Conservation (phyloP, 306 rosid species). For the Trifolium dubium region DNA sequence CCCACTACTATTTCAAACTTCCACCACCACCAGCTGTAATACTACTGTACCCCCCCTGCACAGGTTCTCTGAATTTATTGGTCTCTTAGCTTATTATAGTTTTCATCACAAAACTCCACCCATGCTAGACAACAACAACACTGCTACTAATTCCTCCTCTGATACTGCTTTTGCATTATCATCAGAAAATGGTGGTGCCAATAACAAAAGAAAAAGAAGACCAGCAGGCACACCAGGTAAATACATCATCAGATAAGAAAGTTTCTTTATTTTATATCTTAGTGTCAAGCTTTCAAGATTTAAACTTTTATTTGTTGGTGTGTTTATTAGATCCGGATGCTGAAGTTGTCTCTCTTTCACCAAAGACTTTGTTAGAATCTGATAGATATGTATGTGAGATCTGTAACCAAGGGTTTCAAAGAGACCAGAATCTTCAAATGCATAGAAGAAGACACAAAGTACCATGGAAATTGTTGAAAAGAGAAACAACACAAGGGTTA, state of each 20-base stretch:
- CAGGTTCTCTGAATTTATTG: slow-evolving; percentile 4
- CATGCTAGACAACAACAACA: slow-evolving; percentile 69
- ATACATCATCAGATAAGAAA: not conserved
- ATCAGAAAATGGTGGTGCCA: slow-evolving; percentile 58
- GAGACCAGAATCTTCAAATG: slow-evolving; percentile 99
- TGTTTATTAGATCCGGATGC: slow-evolving; percentile 87
- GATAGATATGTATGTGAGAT: slow-evolving; percentile 96
- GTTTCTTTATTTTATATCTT: too few relatives aligned
- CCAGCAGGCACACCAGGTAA: slow-evolving; percentile 99
- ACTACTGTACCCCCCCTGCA: slow-evolving; percentile 28
- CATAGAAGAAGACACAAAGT: slow-evolving; percentile 89
- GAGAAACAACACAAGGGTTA: slow-evolving; percentile 60
- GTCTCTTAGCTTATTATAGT: not conserved
- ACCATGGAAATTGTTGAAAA: slow-evolving; percentile 87
- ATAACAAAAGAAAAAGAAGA: slow-evolving; percentile 82
- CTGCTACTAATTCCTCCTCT: slow-evolving; percentile 43
- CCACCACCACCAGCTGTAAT: slow-evolving; percentile 37
- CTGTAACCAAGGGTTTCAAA: slow-evolving; percentile 96
- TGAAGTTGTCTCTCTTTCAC: slow-evolving; percentile 89
- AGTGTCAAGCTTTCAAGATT: not conserved
- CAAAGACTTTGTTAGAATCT: slow-evolving; percentile 83
- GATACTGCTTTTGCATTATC: slow-evolving; percentile 46
- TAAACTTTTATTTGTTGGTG: not conserved
- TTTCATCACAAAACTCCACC: slow-evolving; percentile 34
- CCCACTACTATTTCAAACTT: slow-evolving; percentile 47